These are phyloP conservation scores for Flammula alnicola DNA, from an alignment of 1,284 basidiomycete genomes.

Conservation along the genomic window DNA sequence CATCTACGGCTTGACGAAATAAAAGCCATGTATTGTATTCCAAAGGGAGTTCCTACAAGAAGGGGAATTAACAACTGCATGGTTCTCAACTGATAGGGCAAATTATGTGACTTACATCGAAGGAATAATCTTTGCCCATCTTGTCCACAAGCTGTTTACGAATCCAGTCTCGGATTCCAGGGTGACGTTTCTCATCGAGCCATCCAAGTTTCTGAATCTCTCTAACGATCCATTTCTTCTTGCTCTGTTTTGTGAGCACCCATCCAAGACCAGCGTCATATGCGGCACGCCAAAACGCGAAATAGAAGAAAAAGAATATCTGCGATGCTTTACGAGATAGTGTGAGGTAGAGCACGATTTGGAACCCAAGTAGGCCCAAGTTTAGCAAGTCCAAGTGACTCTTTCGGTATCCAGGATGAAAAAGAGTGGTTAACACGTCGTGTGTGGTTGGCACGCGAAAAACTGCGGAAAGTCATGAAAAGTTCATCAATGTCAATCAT, in stretches of 20 bases:
- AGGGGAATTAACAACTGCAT: conserved; percentile 13
- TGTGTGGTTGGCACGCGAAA: conserved; percentile 96
- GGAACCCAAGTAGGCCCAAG: conserved; percentile 76
- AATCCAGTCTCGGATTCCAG: conserved; percentile 80
- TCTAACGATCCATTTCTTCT: conserved; percentile 90
- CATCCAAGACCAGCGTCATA: conserved; percentile 96
- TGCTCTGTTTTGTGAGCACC: conserved; percentile 93
- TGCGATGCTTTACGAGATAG: conserved; percentile 62
- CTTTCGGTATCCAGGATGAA: conserved; percentile 88
- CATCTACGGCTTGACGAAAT: conserved; percentile 91
- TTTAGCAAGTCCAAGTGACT: conserved; percentile 92
- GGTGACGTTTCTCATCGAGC: conserved; percentile 77
- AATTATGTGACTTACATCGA: conserved; percentile 65
- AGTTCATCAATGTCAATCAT: conserved; percentile 12
- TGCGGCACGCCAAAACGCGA: conserved; percentile 90
- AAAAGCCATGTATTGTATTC: conserved; percentile 94
- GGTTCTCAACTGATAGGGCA: no score
- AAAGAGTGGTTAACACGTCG: conserved; percentile 90
- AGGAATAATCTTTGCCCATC: conserved; percentile 94
- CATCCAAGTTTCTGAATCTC: conserved; percentile 83
- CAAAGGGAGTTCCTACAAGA: conserved; percentile 68
- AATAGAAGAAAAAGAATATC: conserved; percentile 83
- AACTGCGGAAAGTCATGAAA: conserved; percentile 58
- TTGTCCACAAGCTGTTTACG: conserved; percentile 86
- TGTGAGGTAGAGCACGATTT: conserved; percentile 78